Base-by-base conservation (phyloP, 805 yeast genomes). In the Clavispora carvajalis region DNA sequence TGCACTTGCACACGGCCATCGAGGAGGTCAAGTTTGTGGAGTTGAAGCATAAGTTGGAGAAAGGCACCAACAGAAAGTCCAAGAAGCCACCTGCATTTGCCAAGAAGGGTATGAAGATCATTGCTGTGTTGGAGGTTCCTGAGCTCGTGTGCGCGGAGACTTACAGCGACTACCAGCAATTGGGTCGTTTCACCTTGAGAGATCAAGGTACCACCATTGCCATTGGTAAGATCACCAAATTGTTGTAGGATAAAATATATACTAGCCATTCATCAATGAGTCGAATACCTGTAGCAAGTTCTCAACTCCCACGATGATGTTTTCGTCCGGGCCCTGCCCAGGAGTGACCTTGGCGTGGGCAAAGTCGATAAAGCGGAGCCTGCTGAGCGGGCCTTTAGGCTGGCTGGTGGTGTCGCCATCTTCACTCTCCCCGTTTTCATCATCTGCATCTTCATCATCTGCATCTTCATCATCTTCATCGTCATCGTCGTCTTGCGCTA, bases 191-290 rank as follows among this genome's bases (percentile, higher is more conserved):
- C 67, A 93, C 99, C 22, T 77, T 93, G 64, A 89, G 99, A 77
- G 99, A 93, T 69, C 98, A 93, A 72, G 99, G 98, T 62, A 81
- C 81, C 48, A 93, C 99, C 39, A 90, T 93, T 68, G 99, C 99
- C 51, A 93, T 93, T 65, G 99, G 99, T 69, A 90, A 91, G 69
- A 88, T 93, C 57, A 86, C 95, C 45, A 91, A 91, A 71, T 71
- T 93, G 50, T 71, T 89, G 63, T 82, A 76, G 46, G 60, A 51
- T 25, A 23, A 22, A 25, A 23, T 18, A 31, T 6, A 31, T 31
- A 31, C 23, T 19, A 31, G n/a, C 18, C 33, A 7, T 17, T 33
- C 16, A 48, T 30, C 36, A 63, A 40, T 4, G 43, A 41, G 36
- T 71, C 70, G 33, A 82, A 62, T 1, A 72, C 54, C 0, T 43